Evolutionary conservation across 805 yeast species (phyloP).

Genomic region (Yamadazyma endophytica): DNA sequence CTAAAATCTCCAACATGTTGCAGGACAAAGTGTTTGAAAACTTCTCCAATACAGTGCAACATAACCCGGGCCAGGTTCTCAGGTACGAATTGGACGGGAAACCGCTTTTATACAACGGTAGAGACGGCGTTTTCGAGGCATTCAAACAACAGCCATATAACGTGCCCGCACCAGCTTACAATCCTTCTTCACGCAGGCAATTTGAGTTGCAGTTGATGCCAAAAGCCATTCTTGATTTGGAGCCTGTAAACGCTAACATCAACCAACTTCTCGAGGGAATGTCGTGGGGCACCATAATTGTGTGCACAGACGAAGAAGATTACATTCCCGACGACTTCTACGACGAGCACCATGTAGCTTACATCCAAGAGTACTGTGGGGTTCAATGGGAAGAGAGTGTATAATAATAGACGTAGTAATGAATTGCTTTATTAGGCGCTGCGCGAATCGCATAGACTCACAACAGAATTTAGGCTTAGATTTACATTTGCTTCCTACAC

Average conservation of each 20-base stretch:
- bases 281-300: conserved; percentile 96
- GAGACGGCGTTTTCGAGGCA: conserved; percentile 47
- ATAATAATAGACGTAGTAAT: no score
- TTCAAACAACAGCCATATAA: conserved; percentile 5
- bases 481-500: no score
- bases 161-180: conserved; percentile 58
- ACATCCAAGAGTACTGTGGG: conserved; percentile 74
- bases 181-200: conserved; percentile 55
- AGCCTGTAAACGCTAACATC: conserved; percentile 30
- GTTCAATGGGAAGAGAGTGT: conserved; percentile 87
- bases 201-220: conserved; percentile 96
- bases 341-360: conserved; percentile 69
- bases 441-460: no score
- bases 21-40: conserved; percentile 78
- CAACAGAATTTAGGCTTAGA: no score
- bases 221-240: conserved; percentile 79
- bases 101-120: conserved; percentile 70
- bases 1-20: conserved; percentile 34
- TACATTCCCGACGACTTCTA: conserved; percentile 43
- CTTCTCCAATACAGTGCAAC: conserved; percentile 69
- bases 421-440: no score
- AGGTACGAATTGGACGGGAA: conserved; percentile 78
- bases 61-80: conserved; percentile 82
- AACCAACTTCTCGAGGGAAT: conserved; percentile 64
- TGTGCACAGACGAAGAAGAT: conserved; percentile 73